Evolutionary conservation across 352 stramenopile genomes (phyloP), one percentile per base, ranked within the genome.

Genomic region (Phytophthora melonis): DNA sequence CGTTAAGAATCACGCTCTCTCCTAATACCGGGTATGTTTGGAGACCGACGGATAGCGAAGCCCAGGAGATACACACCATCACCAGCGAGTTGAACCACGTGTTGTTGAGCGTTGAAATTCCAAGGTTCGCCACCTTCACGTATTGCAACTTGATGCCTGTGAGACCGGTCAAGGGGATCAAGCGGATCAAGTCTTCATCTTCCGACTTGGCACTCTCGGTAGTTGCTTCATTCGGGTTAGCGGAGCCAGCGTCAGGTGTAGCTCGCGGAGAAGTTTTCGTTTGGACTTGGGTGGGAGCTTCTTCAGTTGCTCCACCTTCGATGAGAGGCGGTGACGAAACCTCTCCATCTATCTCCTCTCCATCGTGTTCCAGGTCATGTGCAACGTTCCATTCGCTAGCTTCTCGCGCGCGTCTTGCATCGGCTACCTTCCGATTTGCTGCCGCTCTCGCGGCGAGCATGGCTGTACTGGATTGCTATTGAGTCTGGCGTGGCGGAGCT

Each of bases 41-140:
- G 0, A 97, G 63, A 0, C 90, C 90, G 16, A 97, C 89, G 0
- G 91, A 93, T 9, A 95, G 77, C 30, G 86, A 92, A 9, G 90
- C 89, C 83, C 88, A 93, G 3, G 86, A 92, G 36, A 94, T 95
- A 66, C 78, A 92, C 16, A 93, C 61, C 81, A 93, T 90, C 25
- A 93, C 87, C 5, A 78, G 10, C 19, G 87, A 91, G 47, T 90
- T 91, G 57, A 93, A 92, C 66, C 74, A 91, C 47, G 73, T 75
- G 25, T 83, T 81, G 64, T 78, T 76, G 7, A 93, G 77, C n/a
- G 78, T 81, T 3, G 32, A 47, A 30, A 89, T 88, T 16, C 67
- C 68, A 9, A 71, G 4, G 63, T 93, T 93, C 11, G 74, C 63
- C 1, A 83, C 19, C 1, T 61, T 67, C 11, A 92, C 62, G 41